phyloP scores from a whole-genome alignment of 768 basidiomycete genomes.

The Lentinula detonsa region DNA sequence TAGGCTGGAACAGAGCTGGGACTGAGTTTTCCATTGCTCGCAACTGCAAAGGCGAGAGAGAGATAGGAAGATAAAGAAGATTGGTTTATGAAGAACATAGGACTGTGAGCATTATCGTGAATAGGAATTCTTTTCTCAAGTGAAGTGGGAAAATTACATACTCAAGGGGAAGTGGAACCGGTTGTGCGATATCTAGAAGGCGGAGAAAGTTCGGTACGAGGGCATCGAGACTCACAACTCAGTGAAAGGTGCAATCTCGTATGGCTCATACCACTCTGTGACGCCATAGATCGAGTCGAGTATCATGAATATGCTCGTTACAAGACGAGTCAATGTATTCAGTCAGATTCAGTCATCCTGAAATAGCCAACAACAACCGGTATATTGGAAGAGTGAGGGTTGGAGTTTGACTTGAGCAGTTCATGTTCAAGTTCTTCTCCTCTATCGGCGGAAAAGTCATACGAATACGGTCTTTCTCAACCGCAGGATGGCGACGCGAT shows the following conservation, averaged over 20 bases:
- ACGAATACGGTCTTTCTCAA: not conserved
- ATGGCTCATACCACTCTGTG: no score
- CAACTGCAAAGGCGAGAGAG: not conserved
- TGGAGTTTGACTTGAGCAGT: no score
- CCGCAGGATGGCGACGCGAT: not conserved
- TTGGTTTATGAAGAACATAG: not conserved
- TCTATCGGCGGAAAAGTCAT: not conserved
- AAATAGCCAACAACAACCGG: no score
- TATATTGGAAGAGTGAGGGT: no score
- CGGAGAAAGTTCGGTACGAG: not conserved
- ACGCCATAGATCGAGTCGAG: no score
- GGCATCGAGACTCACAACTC: no score
- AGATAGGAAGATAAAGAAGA: not conserved
- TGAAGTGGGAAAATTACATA: not conserved
- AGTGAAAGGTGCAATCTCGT: no score
- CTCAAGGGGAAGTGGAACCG: not conserved
- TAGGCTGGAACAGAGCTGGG: slow-evolving; percentile 21
- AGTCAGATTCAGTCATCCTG: no score
- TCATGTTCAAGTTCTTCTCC: not conserved
- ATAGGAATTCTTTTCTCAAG: not conserved
- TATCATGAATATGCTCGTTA: no score
- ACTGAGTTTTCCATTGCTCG: not conserved
- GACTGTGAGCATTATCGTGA: not conserved
- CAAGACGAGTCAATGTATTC: no score
- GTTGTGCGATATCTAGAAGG: not conserved